Conservation (phyloP, 164 flowering plant species). For the Euptelea pleiosperma region DNA sequence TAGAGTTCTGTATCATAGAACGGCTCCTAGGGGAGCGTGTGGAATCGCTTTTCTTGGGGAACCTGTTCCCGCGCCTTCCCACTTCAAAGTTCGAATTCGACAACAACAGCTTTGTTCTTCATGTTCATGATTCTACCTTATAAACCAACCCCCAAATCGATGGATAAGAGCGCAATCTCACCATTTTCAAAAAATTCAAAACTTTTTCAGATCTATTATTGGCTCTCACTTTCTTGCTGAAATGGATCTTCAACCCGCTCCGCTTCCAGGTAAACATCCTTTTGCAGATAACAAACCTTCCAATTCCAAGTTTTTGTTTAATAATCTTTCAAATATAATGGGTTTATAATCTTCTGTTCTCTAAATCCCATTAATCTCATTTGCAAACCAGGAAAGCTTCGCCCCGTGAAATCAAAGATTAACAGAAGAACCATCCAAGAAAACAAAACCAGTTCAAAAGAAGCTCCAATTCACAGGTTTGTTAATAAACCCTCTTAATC, state of each 20-base stretch:
- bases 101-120: too few species aligned
- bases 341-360: background rate
- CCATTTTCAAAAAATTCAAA: too few species aligned
- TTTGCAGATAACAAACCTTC: background rate
- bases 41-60: too few species aligned
- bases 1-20: too few species aligned
- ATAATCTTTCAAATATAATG: too few species aligned
- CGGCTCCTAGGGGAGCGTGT: too few species aligned
- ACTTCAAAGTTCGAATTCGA: too few species aligned
- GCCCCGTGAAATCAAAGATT: background rate
- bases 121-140: too few species aligned
- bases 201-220: too few species aligned
- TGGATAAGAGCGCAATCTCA: too few species aligned
- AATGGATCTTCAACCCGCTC: slow-evolving; percentile 7
- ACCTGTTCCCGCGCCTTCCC: too few species aligned
- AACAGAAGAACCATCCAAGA: background rate
- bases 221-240: background rate
- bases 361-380: background rate
- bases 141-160: too few species aligned
- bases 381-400: background rate
- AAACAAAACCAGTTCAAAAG: slow-evolving; percentile 2
- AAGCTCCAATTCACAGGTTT: slow-evolving; percentile 5
- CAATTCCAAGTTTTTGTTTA: background rate
- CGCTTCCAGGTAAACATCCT: background rate
- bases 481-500: background rate